These are phyloP conservation scores for Collybia sordida DNA, from an alignment of 768 basidiomycete genomes.

Conservation along the genomic window DNA sequence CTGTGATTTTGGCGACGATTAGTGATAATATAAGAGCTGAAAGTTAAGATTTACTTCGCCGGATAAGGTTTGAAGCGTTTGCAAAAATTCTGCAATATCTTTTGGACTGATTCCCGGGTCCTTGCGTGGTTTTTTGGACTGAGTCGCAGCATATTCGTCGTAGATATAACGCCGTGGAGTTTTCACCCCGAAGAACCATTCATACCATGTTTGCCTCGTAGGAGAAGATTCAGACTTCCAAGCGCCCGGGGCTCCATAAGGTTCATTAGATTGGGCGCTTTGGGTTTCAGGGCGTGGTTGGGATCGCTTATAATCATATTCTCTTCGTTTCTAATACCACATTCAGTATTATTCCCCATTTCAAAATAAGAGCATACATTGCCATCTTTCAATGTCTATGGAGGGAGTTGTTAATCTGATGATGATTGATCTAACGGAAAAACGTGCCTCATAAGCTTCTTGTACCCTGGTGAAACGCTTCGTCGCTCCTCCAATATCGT, in stretches of 20 bases:
- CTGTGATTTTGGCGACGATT: slow-evolving; percentile 3
- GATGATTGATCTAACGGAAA: neutral
- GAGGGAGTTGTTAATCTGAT: slow-evolving; percentile 20
- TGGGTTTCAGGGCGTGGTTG: too few species aligned
- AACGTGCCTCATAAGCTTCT: slow-evolving; percentile 71
- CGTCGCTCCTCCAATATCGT: slow-evolving; percentile 66
- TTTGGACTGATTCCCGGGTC: slow-evolving; percentile 1
- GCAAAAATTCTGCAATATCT: slow-evolving; percentile 3
- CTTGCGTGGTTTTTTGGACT: neutral
- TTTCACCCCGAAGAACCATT: neutral
- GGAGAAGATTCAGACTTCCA: neutral
- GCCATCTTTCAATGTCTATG: slow-evolving; percentile 13
- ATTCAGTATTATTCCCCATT: neutral
- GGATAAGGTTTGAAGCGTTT: neutral
- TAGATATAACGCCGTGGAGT: neutral
- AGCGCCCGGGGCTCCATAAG: neutral
- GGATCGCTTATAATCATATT: neutral
- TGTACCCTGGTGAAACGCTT: slow-evolving; percentile 67
- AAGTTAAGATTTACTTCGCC: neutral
- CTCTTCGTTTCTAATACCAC: slow-evolving; percentile 2
- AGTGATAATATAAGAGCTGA: neutral
- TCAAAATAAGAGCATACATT: neutral
- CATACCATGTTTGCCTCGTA: neutral
- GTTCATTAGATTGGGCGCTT: neutral
- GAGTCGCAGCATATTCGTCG: neutral